Evolutionary conservation across 345 rosid genomes (phyloP).

Genomic region (sweet orange (Citrus sinensis)): DNA sequence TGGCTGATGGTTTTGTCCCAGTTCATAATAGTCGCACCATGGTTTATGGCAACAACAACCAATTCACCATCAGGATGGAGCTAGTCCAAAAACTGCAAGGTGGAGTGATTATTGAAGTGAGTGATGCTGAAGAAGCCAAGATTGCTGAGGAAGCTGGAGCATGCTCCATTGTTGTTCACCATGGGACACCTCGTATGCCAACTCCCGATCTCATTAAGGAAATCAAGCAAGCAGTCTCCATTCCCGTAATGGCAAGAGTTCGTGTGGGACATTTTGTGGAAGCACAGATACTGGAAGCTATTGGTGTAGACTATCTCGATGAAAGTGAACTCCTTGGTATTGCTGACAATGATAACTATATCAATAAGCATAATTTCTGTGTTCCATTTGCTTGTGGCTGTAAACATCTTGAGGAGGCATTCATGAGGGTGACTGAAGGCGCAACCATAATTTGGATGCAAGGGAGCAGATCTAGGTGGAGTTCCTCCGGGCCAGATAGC

Average conservation of each 20-base stretch:
- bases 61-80: slow-evolving; percentile 23
- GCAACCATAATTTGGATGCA: slow-evolving; percentile 47
- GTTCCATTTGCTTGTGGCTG: slow-evolving; percentile 50
- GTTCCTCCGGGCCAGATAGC: slow-evolving; percentile 18
- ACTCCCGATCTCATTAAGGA: slow-evolving; percentile 24
- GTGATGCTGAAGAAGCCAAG: slow-evolving; percentile 19
- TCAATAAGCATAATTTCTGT: slow-evolving; percentile 49
- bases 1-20: slow-evolving; percentile 28
- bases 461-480: slow-evolving; percentile 27
- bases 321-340: slow-evolving; percentile 31
- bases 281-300: slow-evolving; percentile 35
- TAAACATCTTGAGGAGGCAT: slow-evolving; percentile 35
- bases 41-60: slow-evolving; percentile 18
- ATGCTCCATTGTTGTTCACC: slow-evolving; percentile 12
- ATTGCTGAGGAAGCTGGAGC: slow-evolving; percentile 31
- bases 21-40: slow-evolving; percentile 20
- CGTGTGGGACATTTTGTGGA: slow-evolving; percentile 42
- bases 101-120: slow-evolving; percentile 30
- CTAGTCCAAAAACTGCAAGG: slow-evolving; percentile 29
- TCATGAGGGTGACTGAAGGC: slow-evolving; percentile 52
- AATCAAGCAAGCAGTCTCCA: slow-evolving; percentile 26
- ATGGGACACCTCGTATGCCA: slow-evolving; percentile 16
- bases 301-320: slow-evolving; percentile 34
- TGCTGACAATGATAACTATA: slow-evolving; percentile 37
- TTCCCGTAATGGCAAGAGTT: slow-evolving; percentile 29